Base-by-base conservation (phyloP, 192 early-diverging fungal genomes). In the Polychytrium aggregatum region DNA sequence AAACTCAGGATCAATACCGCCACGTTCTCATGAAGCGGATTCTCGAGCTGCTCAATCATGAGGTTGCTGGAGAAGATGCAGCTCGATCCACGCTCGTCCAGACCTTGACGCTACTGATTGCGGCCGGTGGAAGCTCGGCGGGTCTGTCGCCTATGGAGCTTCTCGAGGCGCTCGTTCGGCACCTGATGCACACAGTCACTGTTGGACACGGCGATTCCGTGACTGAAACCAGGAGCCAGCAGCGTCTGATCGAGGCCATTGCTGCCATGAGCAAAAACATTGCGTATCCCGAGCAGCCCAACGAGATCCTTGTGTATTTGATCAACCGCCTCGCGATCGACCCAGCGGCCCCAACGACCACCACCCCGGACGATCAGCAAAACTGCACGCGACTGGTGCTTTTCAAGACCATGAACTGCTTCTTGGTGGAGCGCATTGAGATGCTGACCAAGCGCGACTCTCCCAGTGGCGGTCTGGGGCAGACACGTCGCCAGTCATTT, bases 271-370 rank as follows among this genome's bases (percentile, higher is more conserved):
- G 49, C 2, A 26, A 36, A 18, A 34, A 59, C 44, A 22, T 61
- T 10, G 51, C 30, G 11, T 68, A 68, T 37, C 66, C 66, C 3
- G 53, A 55, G 3, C 66, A 63, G 41, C 31, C 59, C 5, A 68
- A 56, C 37, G 66, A 68, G n/a, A 48, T 68, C 18, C 22, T 68
- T n/a, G 9, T 53, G 18, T 62, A 57, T 33, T 14, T 68, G 18
- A 44, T 57, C 11, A 68, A 68, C 39, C 41, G 60, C 10, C 27
- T 59, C 6, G 30, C 37, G 29, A 2, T 46, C n/a, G 52, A 37
- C 17, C 29, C 34, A 13, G 46, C 22, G 7, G 44, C 17, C 22
- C n/a, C 28, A n/a, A 7, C 22, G 9, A 31, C 33, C 5, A 14
- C 11, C 16, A 37, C 21, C 6, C 33, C 47, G 5, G 25, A 17